Evolutionary conservation across 768 basidiomycete genomes (phyloP).

Genomic region (Inosperma sp.): DNA sequence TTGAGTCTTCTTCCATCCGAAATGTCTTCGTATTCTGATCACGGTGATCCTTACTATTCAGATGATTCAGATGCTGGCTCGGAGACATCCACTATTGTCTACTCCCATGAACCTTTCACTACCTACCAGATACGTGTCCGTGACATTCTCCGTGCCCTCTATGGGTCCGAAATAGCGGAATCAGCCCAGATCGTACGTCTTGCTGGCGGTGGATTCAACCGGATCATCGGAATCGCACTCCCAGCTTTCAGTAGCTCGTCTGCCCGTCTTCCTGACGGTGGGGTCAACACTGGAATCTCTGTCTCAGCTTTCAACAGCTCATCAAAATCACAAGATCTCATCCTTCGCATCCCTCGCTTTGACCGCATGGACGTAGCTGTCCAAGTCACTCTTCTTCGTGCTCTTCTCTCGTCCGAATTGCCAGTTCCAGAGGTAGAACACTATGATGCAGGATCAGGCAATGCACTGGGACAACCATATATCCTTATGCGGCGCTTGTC

Average conservation of each 20-base stretch:
- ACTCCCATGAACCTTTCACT: constrained; percentile 1
- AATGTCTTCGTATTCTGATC: not conserved
- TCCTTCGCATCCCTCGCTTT: constrained; percentile 4
- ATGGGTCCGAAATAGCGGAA: not conserved
- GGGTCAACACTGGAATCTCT: not conserved
- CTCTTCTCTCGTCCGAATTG: not conserved
- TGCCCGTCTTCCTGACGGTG: not conserved
- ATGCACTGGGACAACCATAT: not conserved
- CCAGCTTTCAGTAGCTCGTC: not conserved
- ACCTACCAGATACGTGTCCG: constrained; percentile 2
- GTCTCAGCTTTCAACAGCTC: not conserved
- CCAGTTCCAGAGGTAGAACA: not conserved
- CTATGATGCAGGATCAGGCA: constrained; percentile 2
- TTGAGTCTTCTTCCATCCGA: not conserved
- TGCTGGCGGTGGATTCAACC: not conserved
- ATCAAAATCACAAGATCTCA: not conserved
- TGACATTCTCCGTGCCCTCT: constrained; percentile 1
- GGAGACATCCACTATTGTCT: constrained; percentile 1
- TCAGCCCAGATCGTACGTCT: not conserved
- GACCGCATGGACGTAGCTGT: not conserved
- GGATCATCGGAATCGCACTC: not conserved
- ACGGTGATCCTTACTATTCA: not conserved
- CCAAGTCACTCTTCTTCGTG: not conserved
- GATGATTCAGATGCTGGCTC: constrained; percentile 1
- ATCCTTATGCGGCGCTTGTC: not conserved